Evolutionary conservation across 1,284 basidiomycete genomes (phyloP), one percentile per base, ranked within the genome.

Genomic region (Meira miltonrushii): DNA sequence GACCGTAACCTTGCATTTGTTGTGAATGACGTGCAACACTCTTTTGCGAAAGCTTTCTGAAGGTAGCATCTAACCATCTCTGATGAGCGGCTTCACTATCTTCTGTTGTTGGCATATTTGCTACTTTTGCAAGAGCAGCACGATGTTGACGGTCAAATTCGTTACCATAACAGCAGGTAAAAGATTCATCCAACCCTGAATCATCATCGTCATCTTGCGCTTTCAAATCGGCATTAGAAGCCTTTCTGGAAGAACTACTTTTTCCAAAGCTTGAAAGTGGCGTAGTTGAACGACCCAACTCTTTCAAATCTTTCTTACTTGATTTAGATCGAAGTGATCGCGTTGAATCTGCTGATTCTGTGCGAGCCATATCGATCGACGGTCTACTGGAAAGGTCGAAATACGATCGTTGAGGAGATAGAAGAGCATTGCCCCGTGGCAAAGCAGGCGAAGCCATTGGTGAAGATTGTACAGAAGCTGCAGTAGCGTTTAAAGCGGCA

Each of bases 61-160:
- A 53, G 19, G 28, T n/a, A 12, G 50, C 37, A 19, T 53, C 39
- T 33, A 39, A 53, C 17, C 17, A 41, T 53, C 50, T n/a, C n/a
- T 53, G 38, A 33, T 33, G 50, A 53, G 46, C 46, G 7, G 17
- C 17, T 48, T 12, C 25, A n/a, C 21, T 48, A 5, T 21, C 23
- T 23, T 19, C 46, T 17, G 25, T 48, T 21, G 12, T 48, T 5
- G 17, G 46, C 21, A 21, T 23, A 4, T 33, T 33, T 33, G 28
- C 3, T 4, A 33, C 28, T 33, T 33, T 33, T 33, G 28, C 28
- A 33, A 33, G 28, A 8, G 28, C 28, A 48, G 12, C 21, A 17
- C 21, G 13, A 48, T 48, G 46, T 48, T 48, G 17, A 21, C 17
- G 25, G 23, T 48, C 46, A 25, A 48, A 48, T 48, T 48, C 46